Percentiles rank a stretch among this genome's conserved stretches.
phyloP scores from a whole-genome alignment of 805 yeast genomes.

The Candida yuanshanica region DNA sequence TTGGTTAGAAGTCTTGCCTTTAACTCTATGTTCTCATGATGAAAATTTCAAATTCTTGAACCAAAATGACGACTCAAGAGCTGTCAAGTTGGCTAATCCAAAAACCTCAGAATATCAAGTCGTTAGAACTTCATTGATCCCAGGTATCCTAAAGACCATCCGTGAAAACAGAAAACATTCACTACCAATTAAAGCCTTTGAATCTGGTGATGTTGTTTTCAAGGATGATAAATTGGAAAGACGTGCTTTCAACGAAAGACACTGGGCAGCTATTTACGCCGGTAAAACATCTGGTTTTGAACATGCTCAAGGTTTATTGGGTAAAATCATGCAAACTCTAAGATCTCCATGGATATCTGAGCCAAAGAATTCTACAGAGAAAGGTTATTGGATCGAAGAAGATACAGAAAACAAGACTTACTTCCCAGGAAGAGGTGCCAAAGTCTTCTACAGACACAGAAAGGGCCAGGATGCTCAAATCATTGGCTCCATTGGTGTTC shows the following conservation, averaged over 20 bases:
- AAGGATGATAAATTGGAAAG: slow-evolving; percentile 78
- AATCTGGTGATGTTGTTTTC: slow-evolving; percentile 89
- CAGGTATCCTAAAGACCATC: slow-evolving; percentile 92
- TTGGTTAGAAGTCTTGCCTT: slow-evolving; percentile 93
- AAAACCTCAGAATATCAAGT: slow-evolving; percentile 96
- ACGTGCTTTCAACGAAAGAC: slow-evolving; percentile 86
- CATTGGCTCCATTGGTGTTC: slow-evolving; percentile 86
- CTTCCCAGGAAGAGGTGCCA: slow-evolving; percentile 98
- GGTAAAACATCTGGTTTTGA: slow-evolving; percentile 97
- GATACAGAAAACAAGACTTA: slow-evolving; percentile 61
- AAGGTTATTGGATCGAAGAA: slow-evolving; percentile 86
- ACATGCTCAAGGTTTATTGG: slow-evolving; percentile 87
- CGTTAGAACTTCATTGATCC: slow-evolving; percentile 89
- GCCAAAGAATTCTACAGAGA: slow-evolving; percentile 39
- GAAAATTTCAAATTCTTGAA: slow-evolving; percentile 90
- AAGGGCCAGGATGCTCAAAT: slow-evolving; percentile 50
- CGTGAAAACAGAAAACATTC: slow-evolving; percentile 95
- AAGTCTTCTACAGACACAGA: slow-evolving; percentile 63
- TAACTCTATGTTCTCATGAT: slow-evolving; percentile 92
- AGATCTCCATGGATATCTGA: slow-evolving; percentile 76
- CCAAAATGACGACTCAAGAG: slow-evolving; percentile 66
- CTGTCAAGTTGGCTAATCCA: slow-evolving; percentile 91
- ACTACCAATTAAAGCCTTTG: slow-evolving; percentile 91
- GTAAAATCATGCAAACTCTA: slow-evolving; percentile 92
- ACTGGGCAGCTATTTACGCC: slow-evolving; percentile 90